Evolutionary conservation across 495 filamentous ascomycete genomes (phyloP), one percentile per base, ranked within the genome.

Genomic region (Copromyces sp.): DNA sequence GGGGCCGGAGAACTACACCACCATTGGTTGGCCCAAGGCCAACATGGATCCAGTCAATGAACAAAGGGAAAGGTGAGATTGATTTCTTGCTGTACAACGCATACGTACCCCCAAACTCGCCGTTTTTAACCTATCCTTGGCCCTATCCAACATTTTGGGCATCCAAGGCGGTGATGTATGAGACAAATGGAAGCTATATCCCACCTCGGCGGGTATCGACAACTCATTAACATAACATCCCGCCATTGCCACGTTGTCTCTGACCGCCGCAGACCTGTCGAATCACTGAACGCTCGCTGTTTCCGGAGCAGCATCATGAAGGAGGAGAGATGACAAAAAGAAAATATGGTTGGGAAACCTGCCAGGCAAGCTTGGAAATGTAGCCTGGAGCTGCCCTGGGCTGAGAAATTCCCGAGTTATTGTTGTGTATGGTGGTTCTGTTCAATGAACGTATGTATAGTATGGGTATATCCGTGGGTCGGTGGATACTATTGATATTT

Each of bases 151-250:
- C 61, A 37, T 71, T 35, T 70, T 42, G 35, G 68, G 9, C 61
- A 59, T 61, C 4, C 65, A 39, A 32, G 61, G 53, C 53, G 53
- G 72, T 65, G 71, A 39, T 47, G 24, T 73, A 71, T 47, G 61
- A 75, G 42, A 75, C 70, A 71, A 70, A 70, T 45, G 72, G 73
- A 71, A 65, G 69, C 73, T 40, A n/a, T 39, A 20, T 70, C 39
- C 75, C 71, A 75, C 68, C 75, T 72, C 76, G 45, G 44, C 74
- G 77, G 79, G 77, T 78, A 76, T 78, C 75, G 76, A 76, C 65
- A 70, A 69, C 53, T 71, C 71, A 69, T 68, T 70, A 45, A 32
- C 71, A 74, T 69, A 68, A 74, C 72, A 73, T 75, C 45, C 69
- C 68, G 68, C 29, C 39, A 71, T 73, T 73, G 71, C 74, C 74